phyloP scores from a whole-genome alignment of 768 basidiomycete genomes.

The Lanmaoa pseudosensibilis region DNA sequence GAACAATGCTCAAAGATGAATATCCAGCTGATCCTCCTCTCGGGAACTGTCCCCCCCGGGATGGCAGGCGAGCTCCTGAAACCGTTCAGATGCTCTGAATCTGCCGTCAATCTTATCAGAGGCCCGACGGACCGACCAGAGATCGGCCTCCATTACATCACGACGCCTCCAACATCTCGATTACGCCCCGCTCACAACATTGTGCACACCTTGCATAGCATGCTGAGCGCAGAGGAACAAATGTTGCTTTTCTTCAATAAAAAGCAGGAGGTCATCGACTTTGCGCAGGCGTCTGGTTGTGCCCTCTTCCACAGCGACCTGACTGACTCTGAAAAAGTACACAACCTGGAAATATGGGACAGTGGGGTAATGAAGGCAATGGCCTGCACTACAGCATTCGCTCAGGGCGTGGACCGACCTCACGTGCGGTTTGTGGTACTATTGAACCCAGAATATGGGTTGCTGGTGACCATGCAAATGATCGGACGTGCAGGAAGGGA shows the following conservation, averaged over 20 bases:
- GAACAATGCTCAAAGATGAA: too few species aligned
- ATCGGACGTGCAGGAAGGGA: conserved; percentile 1
- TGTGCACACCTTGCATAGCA: background rate
- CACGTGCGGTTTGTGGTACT: conserved; percentile 2
- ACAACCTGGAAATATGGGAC: background rate
- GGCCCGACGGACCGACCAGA: background rate
- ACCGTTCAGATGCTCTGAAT: too few species aligned
- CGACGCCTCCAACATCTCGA: too few species aligned
- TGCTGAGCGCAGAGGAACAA: background rate
- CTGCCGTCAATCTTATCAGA: too few species aligned
- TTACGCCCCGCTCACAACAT: too few species aligned
- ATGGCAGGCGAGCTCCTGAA: too few species aligned
- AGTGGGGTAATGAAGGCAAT: background rate
- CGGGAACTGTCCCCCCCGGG: too few species aligned
- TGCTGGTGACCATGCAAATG: background rate
- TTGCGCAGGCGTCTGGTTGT: too few species aligned
- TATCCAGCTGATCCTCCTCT: too few species aligned
- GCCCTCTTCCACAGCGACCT: background rate
- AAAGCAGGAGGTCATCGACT: too few species aligned
- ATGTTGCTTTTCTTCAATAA: background rate
- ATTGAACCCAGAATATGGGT: too few species aligned
- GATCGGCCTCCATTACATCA: background rate
- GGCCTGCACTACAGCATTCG: background rate
- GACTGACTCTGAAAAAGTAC: too few species aligned
- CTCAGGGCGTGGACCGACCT: background rate